Base-by-base conservation (phyloP, 2,329 filamentous ascomycete species). In the Talaromyces funiculosus region DNA sequence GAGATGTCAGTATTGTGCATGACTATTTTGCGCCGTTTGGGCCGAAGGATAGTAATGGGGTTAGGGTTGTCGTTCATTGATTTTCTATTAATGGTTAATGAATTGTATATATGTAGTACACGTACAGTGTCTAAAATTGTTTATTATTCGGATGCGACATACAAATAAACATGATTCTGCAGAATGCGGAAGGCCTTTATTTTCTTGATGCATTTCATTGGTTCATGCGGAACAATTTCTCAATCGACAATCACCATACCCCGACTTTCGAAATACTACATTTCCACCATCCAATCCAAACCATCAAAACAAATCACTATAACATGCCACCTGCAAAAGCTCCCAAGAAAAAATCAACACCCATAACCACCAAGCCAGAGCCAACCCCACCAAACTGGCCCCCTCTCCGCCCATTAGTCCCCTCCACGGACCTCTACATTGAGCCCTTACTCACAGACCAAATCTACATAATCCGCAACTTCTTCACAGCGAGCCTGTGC, bases 401-500 rank as follows among this genome's bases (percentile, higher is more conserved):
- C 37, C 75, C 78, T 22, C 85, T 95, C 71, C 84, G 82, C 64
- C 90, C 90, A 16, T 74, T 86, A 9, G 75, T 92, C 45, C 87
- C 90, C 49, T 76, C 88, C 47, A 77, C 82, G 51, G 82, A 88
- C 66, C 84, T 95, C 14, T 70, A 73, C 7, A 80, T 90, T 29
- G 78, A 85, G 33, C 77, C 84, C 20, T 64, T 85, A 12, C 71
- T 86, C n/a, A 72, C 77, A 0, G 79, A 83, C 63, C 91, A 92
- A 69, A 89, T 96, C 56, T 77, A 92, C 53, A 82, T 90, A 3
- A 81, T 94, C 61, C 82, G 84, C 2, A 87, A 85, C 63, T 87
- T 96, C 72, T 91, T 90, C 77, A 89, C 90, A 0, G 81, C 84
- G 9, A 84, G 81, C 3, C 82, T 96, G 5, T 94, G 90, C 78